Evolutionary conservation across 2,329 filamentous ascomycete species (phyloP).

Genomic region (Helminthosporium solani): DNA sequence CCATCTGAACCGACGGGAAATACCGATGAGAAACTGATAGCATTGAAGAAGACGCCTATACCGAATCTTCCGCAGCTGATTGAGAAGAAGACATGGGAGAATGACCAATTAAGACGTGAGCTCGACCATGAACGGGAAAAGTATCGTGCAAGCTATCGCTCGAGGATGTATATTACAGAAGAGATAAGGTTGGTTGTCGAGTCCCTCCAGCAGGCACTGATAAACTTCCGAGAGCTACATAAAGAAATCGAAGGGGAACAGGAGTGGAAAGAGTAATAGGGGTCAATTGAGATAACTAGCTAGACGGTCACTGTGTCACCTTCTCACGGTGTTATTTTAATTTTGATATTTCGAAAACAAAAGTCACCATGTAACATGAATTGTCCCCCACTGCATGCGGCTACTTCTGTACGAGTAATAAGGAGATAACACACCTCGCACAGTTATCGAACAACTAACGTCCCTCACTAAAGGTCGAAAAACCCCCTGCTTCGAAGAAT

Average conservation of each 20-base stretch:
- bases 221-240: conserved; percentile 7
- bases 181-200: conserved; percentile 4
- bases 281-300: conserved; percentile 2
- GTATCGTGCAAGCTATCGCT: conserved; percentile 3
- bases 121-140: conserved; percentile 1
- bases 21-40: background rate
- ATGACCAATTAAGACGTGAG: conserved; percentile 5
- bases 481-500: too few relatives aligned
- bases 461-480: conserved; percentile 7
- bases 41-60: background rate
- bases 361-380: too few relatives aligned
- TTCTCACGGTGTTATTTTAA: background rate
- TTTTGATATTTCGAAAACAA: too few relatives aligned
- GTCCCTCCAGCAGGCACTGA: conserved; percentile 4
- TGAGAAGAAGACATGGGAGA: conserved; percentile 5
- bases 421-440: too few relatives aligned
- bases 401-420: too few relatives aligned
- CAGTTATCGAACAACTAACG: too few relatives aligned
- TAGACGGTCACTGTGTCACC: conserved; percentile 1
- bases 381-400: too few relatives aligned
- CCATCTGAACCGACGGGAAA: background rate
- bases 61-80: conserved; percentile 5
- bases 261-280: conserved; percentile 3
- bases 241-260: conserved; percentile 6
- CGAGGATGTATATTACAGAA: conserved; percentile 6